Conservation (phyloP, 176 grass and related monocot genomes). For the Hyparrhenia diplandra region DNA sequence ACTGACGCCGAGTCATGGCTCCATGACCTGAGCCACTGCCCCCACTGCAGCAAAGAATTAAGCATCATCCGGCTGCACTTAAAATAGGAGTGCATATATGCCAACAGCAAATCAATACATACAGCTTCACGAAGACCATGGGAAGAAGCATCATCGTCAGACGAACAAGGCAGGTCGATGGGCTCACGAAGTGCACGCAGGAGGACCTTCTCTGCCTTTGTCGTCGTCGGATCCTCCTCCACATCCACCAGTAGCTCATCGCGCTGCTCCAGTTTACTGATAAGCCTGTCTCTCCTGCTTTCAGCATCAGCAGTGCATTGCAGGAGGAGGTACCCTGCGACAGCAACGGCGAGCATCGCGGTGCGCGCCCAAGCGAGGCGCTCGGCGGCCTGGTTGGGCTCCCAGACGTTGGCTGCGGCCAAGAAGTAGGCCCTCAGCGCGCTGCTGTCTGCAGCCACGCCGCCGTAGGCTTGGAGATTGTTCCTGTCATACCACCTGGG, state of each 20-base stretch:
- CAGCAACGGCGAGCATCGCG: conserved; percentile 18
- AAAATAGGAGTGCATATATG: background rate
- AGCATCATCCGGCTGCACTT: background rate
- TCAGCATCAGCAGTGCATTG: too few relatives aligned
- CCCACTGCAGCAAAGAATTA: too few relatives aligned
- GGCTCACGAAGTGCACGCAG: background rate
- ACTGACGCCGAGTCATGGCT: background rate
- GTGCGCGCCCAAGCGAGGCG: conserved; percentile 48
- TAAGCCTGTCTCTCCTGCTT: background rate
- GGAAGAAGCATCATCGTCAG: background rate
- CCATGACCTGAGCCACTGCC: conserved; percentile 40
- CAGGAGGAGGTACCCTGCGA: conserved; percentile 26
- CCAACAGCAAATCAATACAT: background rate
- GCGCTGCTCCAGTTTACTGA: background rate
- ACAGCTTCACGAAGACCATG: conserved; percentile 1
- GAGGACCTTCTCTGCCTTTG: background rate
- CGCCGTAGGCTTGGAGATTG: background rate
- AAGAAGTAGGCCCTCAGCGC: conserved; percentile 45
- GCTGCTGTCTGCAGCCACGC: background rate
- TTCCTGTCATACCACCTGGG: conserved; percentile 46
- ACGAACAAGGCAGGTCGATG: background rate
- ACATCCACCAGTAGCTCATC: background rate
- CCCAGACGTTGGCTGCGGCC: conserved; percentile 46
- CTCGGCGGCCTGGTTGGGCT: conserved; percentile 35
- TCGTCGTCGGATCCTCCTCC: too few relatives aligned